phyloP scores from a whole-genome alignment of 2,329 filamentous ascomycete species.

The Aspergillaceae sp. region DNA sequence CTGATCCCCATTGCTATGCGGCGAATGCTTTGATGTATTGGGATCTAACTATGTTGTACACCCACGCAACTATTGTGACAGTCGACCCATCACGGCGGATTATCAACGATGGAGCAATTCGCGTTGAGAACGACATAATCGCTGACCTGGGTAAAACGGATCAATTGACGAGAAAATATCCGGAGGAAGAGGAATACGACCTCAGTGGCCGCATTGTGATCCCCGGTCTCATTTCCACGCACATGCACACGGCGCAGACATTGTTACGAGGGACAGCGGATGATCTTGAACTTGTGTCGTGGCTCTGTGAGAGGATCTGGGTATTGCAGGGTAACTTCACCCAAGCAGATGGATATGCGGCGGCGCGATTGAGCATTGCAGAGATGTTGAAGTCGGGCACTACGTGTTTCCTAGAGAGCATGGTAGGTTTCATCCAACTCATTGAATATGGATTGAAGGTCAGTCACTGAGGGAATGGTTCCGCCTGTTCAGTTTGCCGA shows the following conservation, averaged over 20 bases:
- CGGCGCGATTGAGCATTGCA: constrained; percentile 41
- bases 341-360: constrained; percentile 41
- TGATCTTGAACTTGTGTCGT: constrained; percentile 42
- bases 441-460: not conserved
- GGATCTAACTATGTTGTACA: constrained; percentile 33
- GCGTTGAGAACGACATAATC: constrained; percentile 35
- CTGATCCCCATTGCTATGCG: not conserved
- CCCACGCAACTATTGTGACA: constrained; percentile 45
- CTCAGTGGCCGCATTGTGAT: constrained; percentile 39
- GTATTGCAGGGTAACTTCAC: constrained; percentile 40
- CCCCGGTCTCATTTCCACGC: constrained; percentile 44
- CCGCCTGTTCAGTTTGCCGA: constrained; percentile 32
- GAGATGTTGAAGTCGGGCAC: constrained; percentile 46
- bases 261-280: constrained; percentile 43
- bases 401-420: constrained; percentile 46
- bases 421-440: constrained; percentile 25
- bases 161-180: constrained; percentile 22
- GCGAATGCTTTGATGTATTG: not conserved
- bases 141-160: constrained; percentile 36
- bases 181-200: constrained; percentile 23
- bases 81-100: constrained; percentile 40
- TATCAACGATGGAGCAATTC: constrained; percentile 41
- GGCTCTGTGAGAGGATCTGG: constrained; percentile 47
- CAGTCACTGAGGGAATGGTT: constrained; percentile 2
- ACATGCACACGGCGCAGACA: constrained; percentile 43